Evolutionary conservation across 2,329 filamentous ascomycete species (phyloP), one percentile per base, ranked within the genome.

Genomic region (Clonostachys sp.): DNA sequence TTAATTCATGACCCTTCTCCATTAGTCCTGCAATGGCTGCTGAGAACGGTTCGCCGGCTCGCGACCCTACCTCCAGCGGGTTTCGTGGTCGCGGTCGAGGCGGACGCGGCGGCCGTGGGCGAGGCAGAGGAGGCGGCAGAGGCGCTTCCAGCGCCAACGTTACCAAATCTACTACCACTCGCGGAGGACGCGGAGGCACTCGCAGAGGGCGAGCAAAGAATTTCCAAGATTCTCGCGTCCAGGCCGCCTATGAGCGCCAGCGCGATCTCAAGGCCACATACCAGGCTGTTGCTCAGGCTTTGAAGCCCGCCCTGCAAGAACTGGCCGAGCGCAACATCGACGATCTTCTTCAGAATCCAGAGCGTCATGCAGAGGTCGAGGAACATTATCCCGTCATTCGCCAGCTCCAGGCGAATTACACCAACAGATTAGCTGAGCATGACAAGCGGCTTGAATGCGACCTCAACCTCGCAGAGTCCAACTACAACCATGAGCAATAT

Each of bases 231-330:
- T 66, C 71, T 51, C 74, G 71, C 52, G 73, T 77, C 46, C 80
- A 83, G 60, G 78, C 78, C 45, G 73, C 75, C 48, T 78, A 80
- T 53, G 79, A 83, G 60, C 81, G 86, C 47, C 80, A 84, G 60
- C 75, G 84, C 54, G 78, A 86, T 55, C 71, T 89, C 56, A 85
- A 85, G 62, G 80, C 81, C 48, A 73, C 74, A 20, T 89, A 81
- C 63, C 75, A 80, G n/a, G 70, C 76, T 49, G 77, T 89, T 45
- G 75, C 81, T 49, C 77, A 80, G 55, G 73, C 78, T 33, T 65
- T 87, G 55, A 87, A 86, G 62, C 78, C 80, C 14, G 75, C 82
- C 10, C 70, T 87, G 13, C 80, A 83, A 49, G 83, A 87, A 58
- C 71, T 89, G 17, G 82, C 83, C 16, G 77, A 81, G 46, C 74